phyloP scores from a whole-genome alignment of 2,329 filamentous ascomycete genomes.

The Cordyceps pruinosa region DNA sequence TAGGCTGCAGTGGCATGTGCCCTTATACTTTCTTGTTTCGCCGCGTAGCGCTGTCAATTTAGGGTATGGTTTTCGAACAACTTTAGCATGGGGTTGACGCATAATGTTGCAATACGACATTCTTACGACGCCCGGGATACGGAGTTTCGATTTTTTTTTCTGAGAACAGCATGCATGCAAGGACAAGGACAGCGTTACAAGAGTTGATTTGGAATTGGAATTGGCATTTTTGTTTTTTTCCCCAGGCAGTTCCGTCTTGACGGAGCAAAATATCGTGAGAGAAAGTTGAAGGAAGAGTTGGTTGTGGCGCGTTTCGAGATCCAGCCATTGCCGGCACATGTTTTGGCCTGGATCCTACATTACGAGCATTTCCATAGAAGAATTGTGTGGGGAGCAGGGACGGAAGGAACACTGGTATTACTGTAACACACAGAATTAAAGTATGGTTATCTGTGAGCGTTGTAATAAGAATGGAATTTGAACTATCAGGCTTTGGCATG shows the following conservation, averaged over 20 bases:
- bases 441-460: not conserved
- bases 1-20: not conserved
- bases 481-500: too few species aligned
- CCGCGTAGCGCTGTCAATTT: not conserved
- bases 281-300: not conserved
- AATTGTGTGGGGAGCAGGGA: not conserved
- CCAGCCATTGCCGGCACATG: not conserved
- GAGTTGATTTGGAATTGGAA: not conserved
- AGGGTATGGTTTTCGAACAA: not conserved
- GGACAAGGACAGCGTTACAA: not conserved
- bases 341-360: not conserved
- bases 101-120: constrained; percentile 1
- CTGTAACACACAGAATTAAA: not conserved
- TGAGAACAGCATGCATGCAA: constrained; percentile 1
- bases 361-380: not conserved
- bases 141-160: not conserved
- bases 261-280: not conserved
- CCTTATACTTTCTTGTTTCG: not conserved
- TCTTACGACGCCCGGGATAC: constrained; percentile 1
- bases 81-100: not conserved
- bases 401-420: not conserved
- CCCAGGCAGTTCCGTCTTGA: not conserved
- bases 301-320: not conserved
- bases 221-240: not conserved
- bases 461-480: too few species aligned